Evolutionary conservation across 2,329 filamentous ascomycete species (phyloP).

Genomic region (Xylariaceae sp.): DNA sequence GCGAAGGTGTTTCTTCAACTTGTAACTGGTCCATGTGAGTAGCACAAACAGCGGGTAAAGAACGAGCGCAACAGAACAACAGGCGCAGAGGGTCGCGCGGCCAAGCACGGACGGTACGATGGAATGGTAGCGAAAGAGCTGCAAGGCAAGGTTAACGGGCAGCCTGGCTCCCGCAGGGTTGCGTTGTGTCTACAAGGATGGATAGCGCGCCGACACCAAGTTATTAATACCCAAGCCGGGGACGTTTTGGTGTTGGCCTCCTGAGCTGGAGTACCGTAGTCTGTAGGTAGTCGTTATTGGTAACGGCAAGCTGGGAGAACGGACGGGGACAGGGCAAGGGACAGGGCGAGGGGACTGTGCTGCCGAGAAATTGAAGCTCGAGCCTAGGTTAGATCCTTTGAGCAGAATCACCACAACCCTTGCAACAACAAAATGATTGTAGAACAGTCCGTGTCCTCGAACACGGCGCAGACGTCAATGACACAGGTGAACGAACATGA

Average conservation of each 20-base stretch:
- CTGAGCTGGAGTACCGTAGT: background rate
- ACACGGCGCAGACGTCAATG: too few species aligned
- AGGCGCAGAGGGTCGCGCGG: slow-evolving; percentile 16
- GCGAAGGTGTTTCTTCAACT: slow-evolving; percentile 25
- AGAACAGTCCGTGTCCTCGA: too few species aligned
- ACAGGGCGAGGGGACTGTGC: slow-evolving; percentile 7
- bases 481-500: too few species aligned
- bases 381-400: slow-evolving; percentile 13
- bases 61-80: slow-evolving; percentile 6
- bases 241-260: background rate
- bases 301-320: background rate
- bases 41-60: slow-evolving; percentile 30
- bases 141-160: slow-evolving; percentile 9
- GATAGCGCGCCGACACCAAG: slow-evolving; percentile 8
- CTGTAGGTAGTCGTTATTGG: background rate
- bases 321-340: slow-evolving; percentile 6
- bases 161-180: slow-evolving; percentile 24
- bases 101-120: slow-evolving; percentile 4
- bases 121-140: background rate
- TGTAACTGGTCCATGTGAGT: slow-evolving; percentile 24
- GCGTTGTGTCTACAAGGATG: slow-evolving; percentile 29
- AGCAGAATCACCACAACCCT: slow-evolving; percentile 4
- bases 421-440: background rate
- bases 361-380: slow-evolving; percentile 13
- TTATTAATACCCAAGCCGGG: too few species aligned